These are phyloP conservation scores for Lactarius hatsudake DNA, from an alignment of 768 basidiomycete genomes.

Conservation along the genomic window DNA sequence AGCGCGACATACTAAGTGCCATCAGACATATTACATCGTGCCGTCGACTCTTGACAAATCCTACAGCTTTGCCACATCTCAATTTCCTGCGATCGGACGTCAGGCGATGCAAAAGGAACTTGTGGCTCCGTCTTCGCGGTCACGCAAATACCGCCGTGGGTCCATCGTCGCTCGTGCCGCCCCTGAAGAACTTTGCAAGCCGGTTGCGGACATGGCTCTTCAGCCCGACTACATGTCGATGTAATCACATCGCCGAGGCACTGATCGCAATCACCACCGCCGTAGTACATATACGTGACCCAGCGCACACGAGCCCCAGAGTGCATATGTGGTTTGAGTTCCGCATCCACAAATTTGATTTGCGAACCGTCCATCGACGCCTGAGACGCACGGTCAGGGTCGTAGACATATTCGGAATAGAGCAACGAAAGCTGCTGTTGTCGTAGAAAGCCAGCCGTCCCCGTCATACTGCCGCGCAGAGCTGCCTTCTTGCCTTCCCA, in stretches of 20 bases:
- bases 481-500: constrained; percentile 51
- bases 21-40: constrained; percentile 40
- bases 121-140: constrained; percentile 5
- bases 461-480: constrained; percentile 43
- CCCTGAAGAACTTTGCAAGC: constrained; percentile 32
- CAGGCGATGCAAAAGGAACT: background rate
- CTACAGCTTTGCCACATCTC: constrained; percentile 51
- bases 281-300: constrained; percentile 44
- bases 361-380: constrained; percentile 3
- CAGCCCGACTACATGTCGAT: constrained; percentile 34
- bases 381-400: constrained; percentile 7
- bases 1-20: constrained; percentile 49
- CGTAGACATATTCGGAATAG: constrained; percentile 41
- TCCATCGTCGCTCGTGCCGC: constrained; percentile 25
- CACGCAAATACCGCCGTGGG: constrained; percentile 20
- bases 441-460: constrained; percentile 50
- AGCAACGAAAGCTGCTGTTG: constrained; percentile 58
- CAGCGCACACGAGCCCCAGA: constrained; percentile 48
- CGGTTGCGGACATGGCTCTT: constrained; percentile 38
- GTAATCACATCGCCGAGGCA: constrained; percentile 45
- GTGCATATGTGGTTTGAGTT: constrained; percentile 26
- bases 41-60: constrained; percentile 42
- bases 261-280: constrained; percentile 30
- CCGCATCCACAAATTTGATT: constrained; percentile 18
- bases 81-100: constrained; percentile 33